These are phyloP conservation scores for Venturiaceae sp. DNA, from an alignment of 2,329 filamentous ascomycete species.

Conservation along the genomic window DNA sequence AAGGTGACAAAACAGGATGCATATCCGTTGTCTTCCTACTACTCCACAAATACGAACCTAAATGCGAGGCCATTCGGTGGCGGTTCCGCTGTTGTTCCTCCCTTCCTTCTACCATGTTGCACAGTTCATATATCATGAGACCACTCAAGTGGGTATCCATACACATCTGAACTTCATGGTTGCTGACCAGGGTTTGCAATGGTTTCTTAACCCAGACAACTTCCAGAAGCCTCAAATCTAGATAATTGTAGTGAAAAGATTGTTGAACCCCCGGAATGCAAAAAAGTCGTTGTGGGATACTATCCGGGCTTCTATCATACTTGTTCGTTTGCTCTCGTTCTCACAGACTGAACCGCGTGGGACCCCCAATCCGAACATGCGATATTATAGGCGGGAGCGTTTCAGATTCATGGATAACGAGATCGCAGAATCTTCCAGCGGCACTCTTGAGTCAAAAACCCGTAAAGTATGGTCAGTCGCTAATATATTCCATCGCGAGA, in stretches of 20 bases:
- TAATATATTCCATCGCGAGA: background rate
- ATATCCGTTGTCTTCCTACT: background rate
- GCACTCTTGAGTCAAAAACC: background rate
- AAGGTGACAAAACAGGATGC: background rate
- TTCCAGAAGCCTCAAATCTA: too few species aligned
- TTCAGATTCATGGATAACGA: background rate
- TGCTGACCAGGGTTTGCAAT: too few species aligned
- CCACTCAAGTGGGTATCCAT: background rate
- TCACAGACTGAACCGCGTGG: too few species aligned
- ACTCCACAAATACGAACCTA: background rate
- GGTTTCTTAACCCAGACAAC: too few species aligned
- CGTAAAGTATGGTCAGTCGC: background rate
- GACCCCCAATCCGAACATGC: too few species aligned
- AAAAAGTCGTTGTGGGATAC: too few species aligned
- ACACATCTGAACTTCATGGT: too few species aligned
- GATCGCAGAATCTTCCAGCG: background rate
- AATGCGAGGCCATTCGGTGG: background rate
- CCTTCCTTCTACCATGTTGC: background rate
- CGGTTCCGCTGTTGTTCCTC: background rate
- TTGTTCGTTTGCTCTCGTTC: too few species aligned
- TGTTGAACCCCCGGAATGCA: too few species aligned
- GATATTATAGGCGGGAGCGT: background rate
- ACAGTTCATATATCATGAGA: background rate
- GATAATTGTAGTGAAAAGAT: too few species aligned
- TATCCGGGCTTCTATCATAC: too few species aligned